A percentile compares a stretch with the other conserved stretches of the same genome.
Conservation (phyloP, 139 green algal species). For the Mychonastes homosphaera region DNA sequence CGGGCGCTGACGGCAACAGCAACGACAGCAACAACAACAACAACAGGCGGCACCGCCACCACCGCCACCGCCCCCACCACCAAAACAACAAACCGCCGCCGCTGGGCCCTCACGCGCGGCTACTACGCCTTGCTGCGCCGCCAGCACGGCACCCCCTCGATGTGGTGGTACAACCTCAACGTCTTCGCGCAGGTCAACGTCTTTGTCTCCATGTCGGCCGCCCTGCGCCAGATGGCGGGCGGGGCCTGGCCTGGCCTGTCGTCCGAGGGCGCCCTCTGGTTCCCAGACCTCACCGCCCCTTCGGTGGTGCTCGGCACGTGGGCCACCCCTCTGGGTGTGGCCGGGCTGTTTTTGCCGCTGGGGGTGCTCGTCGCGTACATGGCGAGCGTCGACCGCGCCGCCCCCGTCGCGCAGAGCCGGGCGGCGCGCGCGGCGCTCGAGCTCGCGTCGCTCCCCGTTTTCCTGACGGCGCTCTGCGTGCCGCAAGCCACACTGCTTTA, state of each 20-base stretch:
- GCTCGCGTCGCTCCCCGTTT: background rate
- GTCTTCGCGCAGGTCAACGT: slow-evolving; percentile 30
- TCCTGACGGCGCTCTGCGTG: background rate
- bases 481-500: slow-evolving; percentile 20
- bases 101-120: background rate
- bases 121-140: slow-evolving; percentile 14
- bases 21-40: background rate
- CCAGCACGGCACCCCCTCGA: slow-evolving; percentile 14
- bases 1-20: background rate
- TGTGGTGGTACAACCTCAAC: slow-evolving; percentile 16
- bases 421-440: background rate
- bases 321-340: slow-evolving; percentile 26
- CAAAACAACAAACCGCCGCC: slow-evolving; percentile 2
- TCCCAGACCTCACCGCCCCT: slow-evolving; percentile 56
- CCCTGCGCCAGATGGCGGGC: slow-evolving; percentile 49
- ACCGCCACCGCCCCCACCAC: background rate
- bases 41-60: slow-evolving; percentile 3
- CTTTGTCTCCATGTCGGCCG: slow-evolving; percentile 46
- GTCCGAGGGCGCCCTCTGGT: slow-evolving; percentile 49
- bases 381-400: slow-evolving; percentile 27
- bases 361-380: slow-evolving; percentile 36
- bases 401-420: background rate
- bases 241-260: slow-evolving; percentile 46
- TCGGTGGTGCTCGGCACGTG: slow-evolving; percentile 19
- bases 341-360: slow-evolving; percentile 40